phyloP scores from a whole-genome alignment of 2,329 filamentous ascomycete species.

The Nakataea oryzae region DNA sequence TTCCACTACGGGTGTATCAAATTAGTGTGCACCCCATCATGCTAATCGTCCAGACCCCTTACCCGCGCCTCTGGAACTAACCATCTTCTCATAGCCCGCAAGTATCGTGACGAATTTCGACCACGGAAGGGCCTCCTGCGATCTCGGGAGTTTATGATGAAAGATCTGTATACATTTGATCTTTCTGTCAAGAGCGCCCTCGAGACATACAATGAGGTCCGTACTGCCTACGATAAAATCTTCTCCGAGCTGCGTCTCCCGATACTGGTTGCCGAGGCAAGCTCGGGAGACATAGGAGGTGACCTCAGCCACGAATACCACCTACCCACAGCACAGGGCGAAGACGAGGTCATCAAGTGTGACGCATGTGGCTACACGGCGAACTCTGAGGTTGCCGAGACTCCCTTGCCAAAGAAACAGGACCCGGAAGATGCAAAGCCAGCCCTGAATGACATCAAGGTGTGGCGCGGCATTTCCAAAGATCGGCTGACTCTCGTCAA shows the following conservation, averaged over 20 bases:
- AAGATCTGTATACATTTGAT: slow-evolving; percentile 96
- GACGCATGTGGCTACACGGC: slow-evolving; percentile 62
- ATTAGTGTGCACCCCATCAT: slow-evolving; percentile 51
- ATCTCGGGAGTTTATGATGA: slow-evolving; percentile 91
- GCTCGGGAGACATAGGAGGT: slow-evolving; percentile 94
- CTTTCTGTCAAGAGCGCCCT: slow-evolving; percentile 54
- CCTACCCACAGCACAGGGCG: slow-evolving; percentile 66
- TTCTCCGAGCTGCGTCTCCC: slow-evolving; percentile 78
- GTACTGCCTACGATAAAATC: slow-evolving; percentile 61
- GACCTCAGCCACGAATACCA: slow-evolving; percentile 93
- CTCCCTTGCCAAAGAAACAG: slow-evolving; percentile 11
- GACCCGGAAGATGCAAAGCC: neutral
- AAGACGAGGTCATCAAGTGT: slow-evolving; percentile 77
- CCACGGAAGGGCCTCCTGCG: slow-evolving; percentile 82
- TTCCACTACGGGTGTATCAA: slow-evolving; percentile 84
- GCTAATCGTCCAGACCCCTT: neutral
- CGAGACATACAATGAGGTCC: slow-evolving; percentile 69
- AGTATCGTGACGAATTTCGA: slow-evolving; percentile 87
- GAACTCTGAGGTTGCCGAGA: slow-evolving; percentile 73
- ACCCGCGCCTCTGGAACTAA: neutral
- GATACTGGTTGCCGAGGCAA: slow-evolving; percentile 76
- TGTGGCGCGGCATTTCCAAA: slow-evolving; percentile 56
- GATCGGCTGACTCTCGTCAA: slow-evolving; percentile 60
- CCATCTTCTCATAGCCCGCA: slow-evolving; percentile 48
- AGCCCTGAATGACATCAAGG: slow-evolving; percentile 12